A percentile compares a stretch with the other conserved stretches of the same genome.
phyloP scores from a whole-genome alignment of 129 eudicot genomes.

The Pittosporum tobira region DNA sequence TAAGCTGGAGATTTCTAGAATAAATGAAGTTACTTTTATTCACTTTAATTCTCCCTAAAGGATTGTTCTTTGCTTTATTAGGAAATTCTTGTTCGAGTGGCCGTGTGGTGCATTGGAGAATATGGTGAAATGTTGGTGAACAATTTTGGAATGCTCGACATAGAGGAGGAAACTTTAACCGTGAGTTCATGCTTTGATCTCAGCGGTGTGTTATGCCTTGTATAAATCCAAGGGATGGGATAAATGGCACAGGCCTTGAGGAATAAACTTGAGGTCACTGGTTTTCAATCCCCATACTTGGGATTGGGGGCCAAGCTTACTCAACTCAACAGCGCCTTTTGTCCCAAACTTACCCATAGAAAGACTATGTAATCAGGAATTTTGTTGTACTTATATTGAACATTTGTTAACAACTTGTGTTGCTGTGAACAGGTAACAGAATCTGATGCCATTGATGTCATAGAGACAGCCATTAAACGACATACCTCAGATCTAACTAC shows the following conservation, averaged over 20 bases:
- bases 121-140: conserved; percentile 89
- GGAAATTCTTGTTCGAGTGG: conserved; percentile 91
- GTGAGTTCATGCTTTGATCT: not conserved
- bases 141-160: conserved; percentile 69
- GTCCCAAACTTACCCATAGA: no score
- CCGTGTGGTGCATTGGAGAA: conserved; percentile 97
- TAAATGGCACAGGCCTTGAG: no score
- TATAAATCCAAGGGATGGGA: no score
- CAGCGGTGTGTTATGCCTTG: not conserved
- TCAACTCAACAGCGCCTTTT: no score
- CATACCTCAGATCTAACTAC: conserved; percentile 76
- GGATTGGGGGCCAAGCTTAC: no score
- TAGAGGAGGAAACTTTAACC: conserved; percentile 83
- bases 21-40: not conserved
- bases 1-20: not conserved
- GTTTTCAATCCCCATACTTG: no score
- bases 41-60: not conserved
- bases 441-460: conserved; percentile 77
- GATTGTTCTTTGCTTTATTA: conserved; percentile 22
- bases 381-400: no score
- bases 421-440: conserved; percentile 70
- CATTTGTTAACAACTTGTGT: not conserved
- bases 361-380: no score
- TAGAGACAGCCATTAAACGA: conserved; percentile 60
- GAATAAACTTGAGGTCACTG: no score